phyloP scores from a whole-genome alignment of 768 basidiomycete species.

The Leccinum ochraceum region DNA sequence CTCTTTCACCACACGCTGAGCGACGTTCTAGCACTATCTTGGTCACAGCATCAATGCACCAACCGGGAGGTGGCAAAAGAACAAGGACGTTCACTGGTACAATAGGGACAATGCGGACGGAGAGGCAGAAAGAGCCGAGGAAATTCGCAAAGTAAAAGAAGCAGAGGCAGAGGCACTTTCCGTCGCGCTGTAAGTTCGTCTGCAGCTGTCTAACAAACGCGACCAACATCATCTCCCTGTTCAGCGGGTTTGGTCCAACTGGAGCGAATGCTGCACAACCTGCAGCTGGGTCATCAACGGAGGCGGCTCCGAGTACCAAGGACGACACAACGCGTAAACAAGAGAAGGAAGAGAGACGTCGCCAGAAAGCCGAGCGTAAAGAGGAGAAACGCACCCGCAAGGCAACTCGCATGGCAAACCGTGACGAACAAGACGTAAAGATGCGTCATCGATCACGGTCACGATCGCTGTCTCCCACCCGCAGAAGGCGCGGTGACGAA shows the following conservation, averaged over 20 bases:
- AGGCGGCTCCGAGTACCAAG: slow-evolving; percentile 22
- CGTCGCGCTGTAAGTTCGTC: slow-evolving; percentile 63
- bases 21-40: slow-evolving; percentile 73
- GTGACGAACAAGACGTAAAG: slow-evolving; percentile 32
- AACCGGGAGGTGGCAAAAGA: slow-evolving; percentile 96
- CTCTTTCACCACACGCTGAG: slow-evolving; percentile 2
- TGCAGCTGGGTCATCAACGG: slow-evolving; percentile 20
- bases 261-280: slow-evolving; percentile 36
- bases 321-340: slow-evolving; percentile 35
- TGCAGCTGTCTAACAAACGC: not conserved
- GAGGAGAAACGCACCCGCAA: slow-evolving; percentile 61
- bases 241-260: slow-evolving; percentile 72
- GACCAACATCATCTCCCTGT: slow-evolving; percentile 15
- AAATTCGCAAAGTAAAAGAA: slow-evolving; percentile 82
- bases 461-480: slow-evolving; percentile 39
- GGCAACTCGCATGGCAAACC: slow-evolving; percentile 45
- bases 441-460: slow-evolving; percentile 29
- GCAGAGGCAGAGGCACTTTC: slow-evolving; percentile 87
- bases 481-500: slow-evolving; percentile 15
- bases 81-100: slow-evolving; percentile 98
- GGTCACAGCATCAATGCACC: slow-evolving; percentile 96
- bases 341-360: slow-evolving; percentile 52
- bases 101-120: slow-evolving; percentile 53
- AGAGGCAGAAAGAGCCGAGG: slow-evolving; percentile 59
- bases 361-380: slow-evolving; percentile 55